phyloP scores from a whole-genome alignment of 179 eudicot species.

The Corrigiola litoralis region DNA sequence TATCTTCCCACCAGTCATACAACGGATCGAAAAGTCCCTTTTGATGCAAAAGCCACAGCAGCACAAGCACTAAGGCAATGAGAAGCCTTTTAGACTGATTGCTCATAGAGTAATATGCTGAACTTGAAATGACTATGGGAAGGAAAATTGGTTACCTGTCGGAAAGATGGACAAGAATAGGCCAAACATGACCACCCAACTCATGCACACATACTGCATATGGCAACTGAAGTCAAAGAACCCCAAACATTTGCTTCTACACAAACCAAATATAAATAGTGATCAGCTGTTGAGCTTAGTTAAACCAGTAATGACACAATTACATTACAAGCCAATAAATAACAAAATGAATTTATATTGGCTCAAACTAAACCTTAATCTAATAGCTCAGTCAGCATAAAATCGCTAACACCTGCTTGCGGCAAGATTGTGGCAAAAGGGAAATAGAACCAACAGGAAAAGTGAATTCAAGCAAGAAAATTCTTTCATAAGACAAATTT shows the following conservation, averaged over 20 bases:
- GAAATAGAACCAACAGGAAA: no score
- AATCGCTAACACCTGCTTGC: no score
- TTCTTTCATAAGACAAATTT: no score
- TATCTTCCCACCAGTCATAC: slow-evolving; percentile 92
- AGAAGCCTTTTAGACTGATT: neutral
- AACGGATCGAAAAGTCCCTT: slow-evolving; percentile 91
- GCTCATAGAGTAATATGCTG: neutral
- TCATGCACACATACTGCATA: slow-evolving; percentile 84
- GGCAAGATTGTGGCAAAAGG: no score
- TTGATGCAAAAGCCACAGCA: slow-evolving; percentile 89
- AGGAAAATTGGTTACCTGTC: slow-evolving; percentile 46
- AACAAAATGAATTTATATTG: no score
- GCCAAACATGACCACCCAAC: slow-evolving; percentile 78
- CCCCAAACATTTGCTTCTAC: slow-evolving; percentile 69
- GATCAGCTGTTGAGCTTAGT: no score
- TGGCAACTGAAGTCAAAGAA: slow-evolving; percentile 92
- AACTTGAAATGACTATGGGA: neutral
- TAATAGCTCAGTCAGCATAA: no score
- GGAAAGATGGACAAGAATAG: slow-evolving; percentile 73
- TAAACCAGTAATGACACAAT: no score
- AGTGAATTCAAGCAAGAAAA: no score
- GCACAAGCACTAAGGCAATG: slow-evolving; percentile 40
- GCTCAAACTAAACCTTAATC: no score
- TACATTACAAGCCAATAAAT: no score
- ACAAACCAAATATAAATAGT: slow-evolving; percentile 9